Base-by-base conservation (phyloP, 176 grass and related monocot species). In the Triticum monococcum region DNA sequence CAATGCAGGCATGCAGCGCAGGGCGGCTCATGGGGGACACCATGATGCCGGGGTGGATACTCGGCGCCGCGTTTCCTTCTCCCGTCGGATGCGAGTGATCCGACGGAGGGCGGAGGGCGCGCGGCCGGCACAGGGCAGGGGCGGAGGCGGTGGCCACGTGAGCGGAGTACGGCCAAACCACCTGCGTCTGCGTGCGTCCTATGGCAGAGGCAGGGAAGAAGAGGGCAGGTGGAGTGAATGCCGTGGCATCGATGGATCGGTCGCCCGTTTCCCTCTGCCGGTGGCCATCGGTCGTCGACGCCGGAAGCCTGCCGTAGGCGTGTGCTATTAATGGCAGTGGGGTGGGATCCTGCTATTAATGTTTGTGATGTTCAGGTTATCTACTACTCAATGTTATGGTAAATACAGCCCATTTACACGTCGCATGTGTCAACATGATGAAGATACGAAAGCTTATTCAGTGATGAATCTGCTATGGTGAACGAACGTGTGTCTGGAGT, bases 1-100 rank as follows among this genome's bases (percentile, higher is more conserved):
- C 28, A 30, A 30, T 30, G 28, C 28, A 30, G 2, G 28, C 28
- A 30, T 30, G 28, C 75, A 7, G 70, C 16, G 6, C 37, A 28
- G 14, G 23, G 41, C 65, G 78, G 26, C 48, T 76, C 16, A 23
- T 45, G 69, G 88, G 71, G 36, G 77, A 82, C 88, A 87, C 20
- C 43, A 46, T 46, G 43, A 46, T 46, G 11, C 41, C 43, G 11
- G 12, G 43, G 12, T 13, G 43, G 43, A 46, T 87, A 87, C 84
- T 87, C 74, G 72, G 73, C 54, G 18, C 74, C 20, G 79, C 9
- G 37, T 35, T 50, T 60, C 5, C 23, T 41, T 61, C 24, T 41
- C 24, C 7, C 78, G 14, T 79, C 3, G 36, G 36, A 38, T 8
- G 36, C 36, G 36, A 38, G 36, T 38, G 36, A 38, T 75, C 16